Conservation (phyloP, 1,139 yeast species). For the Yamadazyma membranifaciens region DNA sequence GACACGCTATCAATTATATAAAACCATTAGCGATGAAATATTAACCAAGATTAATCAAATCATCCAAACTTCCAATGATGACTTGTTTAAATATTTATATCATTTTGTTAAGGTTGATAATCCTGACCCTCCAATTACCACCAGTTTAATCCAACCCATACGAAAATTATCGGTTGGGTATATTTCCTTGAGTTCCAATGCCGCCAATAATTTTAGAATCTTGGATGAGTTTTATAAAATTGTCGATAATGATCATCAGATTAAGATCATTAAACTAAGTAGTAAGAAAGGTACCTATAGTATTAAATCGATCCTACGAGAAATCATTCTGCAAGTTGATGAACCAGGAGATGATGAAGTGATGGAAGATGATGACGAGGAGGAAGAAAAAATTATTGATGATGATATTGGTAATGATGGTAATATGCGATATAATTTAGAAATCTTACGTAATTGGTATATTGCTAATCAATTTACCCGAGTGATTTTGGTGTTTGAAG, state of each 20-base stretch:
- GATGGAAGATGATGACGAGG: conserved; percentile 6
- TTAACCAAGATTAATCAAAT: conserved; percentile 7
- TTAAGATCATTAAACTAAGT: conserved; percentile 36
- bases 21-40: conserved; percentile 17
- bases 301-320: conserved; percentile 39
- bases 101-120: conserved; percentile 7
- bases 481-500: conserved; percentile 55
- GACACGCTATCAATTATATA: conserved; percentile 37
- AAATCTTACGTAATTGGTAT: conserved; percentile 50
- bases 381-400: conserved; percentile 7
- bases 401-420: conserved; percentile 13
- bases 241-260: conserved; percentile 11
- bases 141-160: conserved; percentile 5
- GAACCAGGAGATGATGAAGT: conserved; percentile 3
- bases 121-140: neutral
- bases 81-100: conserved; percentile 10
- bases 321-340: conserved; percentile 33
- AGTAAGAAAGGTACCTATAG: conserved; percentile 40
- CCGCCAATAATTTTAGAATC: conserved; percentile 53
- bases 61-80: conserved; percentile 42
- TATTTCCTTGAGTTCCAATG: conserved; percentile 53
- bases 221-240: conserved; percentile 39
- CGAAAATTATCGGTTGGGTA: conserved; percentile 41
- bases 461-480: conserved; percentile 12
- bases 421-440: conserved; percentile 48